Conservation (phyloP, 306 rosid genomes). For the Rosa rugosa region DNA sequence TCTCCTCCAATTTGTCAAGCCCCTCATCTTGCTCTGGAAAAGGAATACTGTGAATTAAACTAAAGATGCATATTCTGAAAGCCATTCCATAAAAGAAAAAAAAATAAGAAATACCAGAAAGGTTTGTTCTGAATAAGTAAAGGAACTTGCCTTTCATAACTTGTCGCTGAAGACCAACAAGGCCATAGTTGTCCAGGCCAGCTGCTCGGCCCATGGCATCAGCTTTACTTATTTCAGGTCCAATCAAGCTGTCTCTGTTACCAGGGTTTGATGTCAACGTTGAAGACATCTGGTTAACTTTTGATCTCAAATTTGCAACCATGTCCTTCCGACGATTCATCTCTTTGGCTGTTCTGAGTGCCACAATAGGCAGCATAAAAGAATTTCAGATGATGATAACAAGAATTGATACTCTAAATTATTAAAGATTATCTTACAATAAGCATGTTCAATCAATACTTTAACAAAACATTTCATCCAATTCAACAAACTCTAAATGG, state of each 20-base stretch:
- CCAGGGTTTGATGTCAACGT: slow-evolving; percentile 81
- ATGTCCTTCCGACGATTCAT: slow-evolving; percentile 94
- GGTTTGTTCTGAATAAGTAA: slow-evolving; percentile 19
- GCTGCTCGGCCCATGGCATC: slow-evolving; percentile 76
- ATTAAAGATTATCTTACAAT: not conserved
- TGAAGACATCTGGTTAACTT: slow-evolving; percentile 89
- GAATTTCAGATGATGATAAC: slow-evolving; percentile 19
- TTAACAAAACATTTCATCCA: not conserved
- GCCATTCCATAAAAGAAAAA: slow-evolving; percentile 7
- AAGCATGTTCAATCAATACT: not conserved
- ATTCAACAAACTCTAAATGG: slow-evolving; percentile 4
- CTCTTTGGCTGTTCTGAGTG: slow-evolving; percentile 82
- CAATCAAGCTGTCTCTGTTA: slow-evolving; percentile 87
- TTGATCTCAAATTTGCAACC: slow-evolving; percentile 70
- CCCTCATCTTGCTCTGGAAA: slow-evolving; percentile 95
- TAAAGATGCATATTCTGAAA: slow-evolving; percentile 29
- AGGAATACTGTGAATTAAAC: slow-evolving; percentile 13
- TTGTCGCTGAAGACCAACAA: slow-evolving; percentile 89
- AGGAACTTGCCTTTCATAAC: slow-evolving; percentile 70
- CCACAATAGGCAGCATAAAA: slow-evolving; percentile 26
- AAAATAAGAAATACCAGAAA: slow-evolving; percentile 4
- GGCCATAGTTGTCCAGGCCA: slow-evolving; percentile 82
- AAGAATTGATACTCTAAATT: not conserved
- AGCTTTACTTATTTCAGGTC: slow-evolving; percentile 78
- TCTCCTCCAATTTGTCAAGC: slow-evolving; percentile 92